A percentile compares a stretch with the other conserved stretches of the same genome.
Evolutionary conservation across 2,329 filamentous ascomycete genomes (phyloP).

Genomic region (Fusarium albosuccineum): DNA sequence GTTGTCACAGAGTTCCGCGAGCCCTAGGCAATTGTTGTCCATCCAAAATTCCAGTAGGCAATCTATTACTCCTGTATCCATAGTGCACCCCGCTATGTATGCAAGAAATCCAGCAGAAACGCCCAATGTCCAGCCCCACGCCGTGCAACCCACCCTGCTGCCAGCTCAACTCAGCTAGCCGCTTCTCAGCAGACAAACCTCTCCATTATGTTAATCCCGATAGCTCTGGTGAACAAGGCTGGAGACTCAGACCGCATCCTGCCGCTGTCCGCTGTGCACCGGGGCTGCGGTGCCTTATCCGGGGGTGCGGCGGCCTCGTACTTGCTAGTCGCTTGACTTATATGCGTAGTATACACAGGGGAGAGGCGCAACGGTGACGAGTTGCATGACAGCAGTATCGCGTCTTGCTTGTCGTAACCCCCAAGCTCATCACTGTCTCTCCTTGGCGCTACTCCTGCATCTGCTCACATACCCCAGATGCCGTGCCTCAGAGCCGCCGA

Average conservation of each 20-base stretch:
- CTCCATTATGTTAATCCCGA: conserved; percentile 18
- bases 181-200: background rate
- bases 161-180: background rate
- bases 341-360: background rate
- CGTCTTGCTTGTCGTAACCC: background rate
- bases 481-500: conserved; percentile 11
- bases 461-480: conserved; percentile 4
- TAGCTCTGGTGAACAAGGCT: background rate
- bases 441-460: background rate
- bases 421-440: background rate
- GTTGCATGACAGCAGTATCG: background rate
- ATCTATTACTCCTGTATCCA: background rate
- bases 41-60: background rate
- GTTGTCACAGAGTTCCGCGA: background rate
- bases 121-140: conserved; percentile 16
- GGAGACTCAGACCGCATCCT: conserved; percentile 5
- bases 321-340: background rate
- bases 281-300: conserved; percentile 25
- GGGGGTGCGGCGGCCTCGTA: conserved; percentile 22
- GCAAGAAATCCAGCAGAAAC: conserved; percentile 16
- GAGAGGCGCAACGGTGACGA: conserved; percentile 6
- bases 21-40: background rate
- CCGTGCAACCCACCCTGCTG: conserved; percentile 20
- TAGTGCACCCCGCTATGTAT: conserved; percentile 22
- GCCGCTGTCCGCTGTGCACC: background rate